Base-by-base conservation (phyloP, 345 rosid genomes). In the Populus alba region DNA sequence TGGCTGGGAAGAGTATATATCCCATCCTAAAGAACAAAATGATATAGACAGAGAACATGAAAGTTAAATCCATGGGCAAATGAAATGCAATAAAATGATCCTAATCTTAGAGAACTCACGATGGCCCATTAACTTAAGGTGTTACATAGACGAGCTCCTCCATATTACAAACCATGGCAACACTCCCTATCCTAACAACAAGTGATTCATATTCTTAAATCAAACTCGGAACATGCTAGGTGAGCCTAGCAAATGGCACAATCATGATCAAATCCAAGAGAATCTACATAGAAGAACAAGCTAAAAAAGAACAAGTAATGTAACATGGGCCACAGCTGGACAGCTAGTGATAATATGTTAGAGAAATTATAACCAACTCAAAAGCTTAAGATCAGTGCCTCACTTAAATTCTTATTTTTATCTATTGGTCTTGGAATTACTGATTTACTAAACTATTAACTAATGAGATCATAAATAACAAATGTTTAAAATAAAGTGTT, bases 1-100 rank as follows among this genome's bases (percentile, higher is more conserved):
- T 94, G 97, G 81, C 97, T 94, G 47, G 99, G 98, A 82, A 96
- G 95, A 78, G 98, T 94, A 79, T 94, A 96, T 78, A 91, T 89
- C 72, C 97, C 99, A 78, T 86, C 89, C 98, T 97, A 81, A 43
- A 75, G 77, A 38, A 78, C 7, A 71, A 82, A 70, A 35, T 16
- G 65, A 67, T 18, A 45, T 18, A 41, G 25, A 5, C 22, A 67
- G 18, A 66, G 18, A 27, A 23, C 68, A 72, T 7, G 7, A 1
- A n/a, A 8, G 57, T 66, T 53, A 5, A 73, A 35, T 49, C 23
- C 57, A 33, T 63, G 37, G 63, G 12, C 29, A 72, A 61, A 8
- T 55, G 55, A 15, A 17, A 73, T 73, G 61, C 37, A 13, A 11
- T 4, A 4, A 20, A 27, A 41, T 7, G 7, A 4, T 12, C 31